Conservation (phyloP, 768 basidiomycete genomes). For the Polyporus arcularius region DNA sequence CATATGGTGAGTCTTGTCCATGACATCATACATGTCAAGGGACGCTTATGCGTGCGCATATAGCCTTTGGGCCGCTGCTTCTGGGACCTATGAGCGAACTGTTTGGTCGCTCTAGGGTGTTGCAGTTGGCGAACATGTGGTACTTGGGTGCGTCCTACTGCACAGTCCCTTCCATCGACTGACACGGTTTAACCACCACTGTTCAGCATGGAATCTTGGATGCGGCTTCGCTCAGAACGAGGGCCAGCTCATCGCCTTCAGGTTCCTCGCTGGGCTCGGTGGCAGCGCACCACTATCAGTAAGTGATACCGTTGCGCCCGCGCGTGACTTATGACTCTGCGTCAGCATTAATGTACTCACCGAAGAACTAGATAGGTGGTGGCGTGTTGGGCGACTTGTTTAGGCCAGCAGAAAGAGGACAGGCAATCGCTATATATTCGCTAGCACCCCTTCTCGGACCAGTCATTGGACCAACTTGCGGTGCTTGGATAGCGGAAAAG, state of each 20-base stretch:
- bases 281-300: constrained; percentile 40
- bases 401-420: constrained; percentile 60
- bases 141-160: constrained; percentile 48
- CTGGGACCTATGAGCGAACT: constrained; percentile 71
- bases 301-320: constrained; percentile 2
- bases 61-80: constrained; percentile 48
- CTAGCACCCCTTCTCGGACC: constrained; percentile 68
- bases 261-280: constrained; percentile 40
- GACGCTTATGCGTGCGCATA: not conserved
- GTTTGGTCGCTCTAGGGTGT: constrained; percentile 59
- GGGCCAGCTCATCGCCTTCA: constrained; percentile 38
- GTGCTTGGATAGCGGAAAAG: constrained; percentile 62
- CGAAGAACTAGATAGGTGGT: constrained; percentile 52
- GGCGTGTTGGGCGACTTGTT: constrained; percentile 68
- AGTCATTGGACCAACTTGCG: constrained; percentile 61
- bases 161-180: too few species aligned
- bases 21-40: not conserved
- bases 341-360: not conserved
- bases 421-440: constrained; percentile 63
- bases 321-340: too few species aligned
- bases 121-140: constrained; percentile 64
- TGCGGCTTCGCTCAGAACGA: constrained; percentile 30
- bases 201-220: constrained; percentile 55
- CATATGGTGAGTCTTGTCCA: constrained; percentile 48
- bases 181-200: not conserved